Percentiles rank a stretch among this genome's conserved stretches.
Conservation (phyloP, 129 eudicot species). For the Silybum marianum region DNA sequence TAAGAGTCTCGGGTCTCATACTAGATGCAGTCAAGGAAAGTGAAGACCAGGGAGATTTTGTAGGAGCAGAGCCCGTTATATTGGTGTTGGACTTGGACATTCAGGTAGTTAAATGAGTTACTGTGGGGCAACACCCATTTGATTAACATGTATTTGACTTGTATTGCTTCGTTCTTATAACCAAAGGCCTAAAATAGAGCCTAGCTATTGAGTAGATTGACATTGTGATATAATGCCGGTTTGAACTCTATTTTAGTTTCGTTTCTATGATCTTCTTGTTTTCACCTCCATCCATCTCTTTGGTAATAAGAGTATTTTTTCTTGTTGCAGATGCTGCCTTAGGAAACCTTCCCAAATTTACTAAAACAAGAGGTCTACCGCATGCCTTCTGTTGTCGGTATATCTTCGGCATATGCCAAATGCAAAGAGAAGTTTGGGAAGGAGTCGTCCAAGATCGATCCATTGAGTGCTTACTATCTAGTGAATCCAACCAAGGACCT, state of each 20-base stretch:
- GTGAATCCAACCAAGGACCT: conserved; percentile 57
- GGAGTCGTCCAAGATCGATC: conserved; percentile 62
- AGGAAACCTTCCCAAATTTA: conserved; percentile 82
- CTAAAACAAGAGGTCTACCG: conserved; percentile 83
- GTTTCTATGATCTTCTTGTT: background rate
- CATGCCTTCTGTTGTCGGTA: conserved; percentile 77
- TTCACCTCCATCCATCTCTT: background rate
- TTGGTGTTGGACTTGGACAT: conserved; percentile 75
- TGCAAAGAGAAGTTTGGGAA: conserved; percentile 40
- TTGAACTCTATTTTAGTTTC: background rate
- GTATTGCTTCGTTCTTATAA: background rate
- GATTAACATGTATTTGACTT: background rate
- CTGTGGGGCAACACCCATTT: background rate
- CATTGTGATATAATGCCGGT: background rate
- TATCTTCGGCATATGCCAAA: conserved; percentile 58
- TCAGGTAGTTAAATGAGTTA: conserved; percentile 46
- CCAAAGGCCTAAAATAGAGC: background rate
- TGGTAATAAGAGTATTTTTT: background rate
- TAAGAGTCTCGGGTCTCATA: conserved; percentile 3
- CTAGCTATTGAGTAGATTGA: background rate
- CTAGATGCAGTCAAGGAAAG: conserved; percentile 33
- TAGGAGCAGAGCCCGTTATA: conserved; percentile 53
- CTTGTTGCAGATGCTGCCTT: conserved; percentile 81
- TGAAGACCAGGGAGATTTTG: conserved; percentile 38
- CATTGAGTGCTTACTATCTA: conserved; percentile 80